phyloP scores from a whole-genome alignment of 75 land plant genomes.

The Pseudotsuga menziesii region DNA sequence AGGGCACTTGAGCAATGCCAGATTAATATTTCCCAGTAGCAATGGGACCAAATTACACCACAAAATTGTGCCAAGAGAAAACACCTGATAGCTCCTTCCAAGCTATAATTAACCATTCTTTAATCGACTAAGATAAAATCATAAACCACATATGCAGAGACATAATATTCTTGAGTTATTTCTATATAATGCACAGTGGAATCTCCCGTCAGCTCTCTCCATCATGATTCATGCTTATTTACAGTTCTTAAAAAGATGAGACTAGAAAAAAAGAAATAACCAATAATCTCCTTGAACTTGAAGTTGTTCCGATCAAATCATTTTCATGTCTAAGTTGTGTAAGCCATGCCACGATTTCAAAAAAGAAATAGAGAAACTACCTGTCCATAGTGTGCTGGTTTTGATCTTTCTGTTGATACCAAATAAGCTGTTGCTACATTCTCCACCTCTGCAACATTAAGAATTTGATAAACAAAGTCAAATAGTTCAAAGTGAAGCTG shows the following conservation, averaged over 20 bases:
- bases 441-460: slow-evolving; percentile 91
- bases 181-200: neutral
- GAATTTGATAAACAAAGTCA: slow-evolving; percentile 94
- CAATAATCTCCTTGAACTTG: neutral
- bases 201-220: neutral
- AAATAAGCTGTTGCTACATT: slow-evolving; percentile 22
- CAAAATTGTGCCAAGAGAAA: no score
- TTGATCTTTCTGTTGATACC: slow-evolving; percentile 27
- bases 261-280: neutral
- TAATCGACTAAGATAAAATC: no score
- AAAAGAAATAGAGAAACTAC: slow-evolving; percentile 3
- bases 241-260: neutral
- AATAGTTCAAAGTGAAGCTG: slow-evolving; percentile 93
- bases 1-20: no score
- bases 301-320: neutral
- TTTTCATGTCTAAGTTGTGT: neutral
- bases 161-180: no score
- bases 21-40: no score
- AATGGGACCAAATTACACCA: no score
- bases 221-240: neutral
- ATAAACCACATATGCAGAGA: no score
- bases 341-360: neutral
- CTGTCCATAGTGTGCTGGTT: slow-evolving; percentile 15
- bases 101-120: no score
- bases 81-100: no score